Conservation (phyloP, 305 asterid genomes). For the Fraxinus albicans region DNA sequence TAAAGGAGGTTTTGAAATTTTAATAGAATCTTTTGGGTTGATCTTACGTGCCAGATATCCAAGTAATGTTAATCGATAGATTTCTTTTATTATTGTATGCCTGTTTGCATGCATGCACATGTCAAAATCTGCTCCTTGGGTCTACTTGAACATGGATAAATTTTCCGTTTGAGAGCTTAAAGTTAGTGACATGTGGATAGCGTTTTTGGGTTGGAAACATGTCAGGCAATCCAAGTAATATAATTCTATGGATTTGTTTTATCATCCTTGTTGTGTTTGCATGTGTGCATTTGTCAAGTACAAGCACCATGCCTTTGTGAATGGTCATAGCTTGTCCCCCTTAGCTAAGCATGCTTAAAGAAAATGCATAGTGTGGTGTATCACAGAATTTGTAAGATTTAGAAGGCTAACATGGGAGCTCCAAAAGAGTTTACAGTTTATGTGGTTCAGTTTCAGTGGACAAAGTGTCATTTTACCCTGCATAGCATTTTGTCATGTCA, state of each 20-base stretch:
- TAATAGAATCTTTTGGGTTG: background rate
- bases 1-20: background rate
- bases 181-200: background rate
- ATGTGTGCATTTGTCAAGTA: background rate
- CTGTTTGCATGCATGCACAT: background rate
- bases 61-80: background rate
- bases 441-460: background rate
- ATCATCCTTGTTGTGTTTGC: background rate
- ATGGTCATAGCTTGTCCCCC: background rate
- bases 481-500: background rate
- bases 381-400: background rate
- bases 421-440: background rate
- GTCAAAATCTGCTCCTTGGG: background rate
- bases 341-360: background rate
- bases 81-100: background rate
- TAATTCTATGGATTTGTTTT: background rate
- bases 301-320: background rate
- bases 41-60: background rate
- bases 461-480: background rate
- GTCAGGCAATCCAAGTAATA: background rate
- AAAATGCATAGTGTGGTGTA: background rate
- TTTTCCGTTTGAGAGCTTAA: background rate
- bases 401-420: background rate
- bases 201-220: background rate
- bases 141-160: background rate